Evolutionary conservation across 768 basidiomycete genomes (phyloP), one percentile per base, ranked within the genome.

Genomic region (Austroboletus festivus): DNA sequence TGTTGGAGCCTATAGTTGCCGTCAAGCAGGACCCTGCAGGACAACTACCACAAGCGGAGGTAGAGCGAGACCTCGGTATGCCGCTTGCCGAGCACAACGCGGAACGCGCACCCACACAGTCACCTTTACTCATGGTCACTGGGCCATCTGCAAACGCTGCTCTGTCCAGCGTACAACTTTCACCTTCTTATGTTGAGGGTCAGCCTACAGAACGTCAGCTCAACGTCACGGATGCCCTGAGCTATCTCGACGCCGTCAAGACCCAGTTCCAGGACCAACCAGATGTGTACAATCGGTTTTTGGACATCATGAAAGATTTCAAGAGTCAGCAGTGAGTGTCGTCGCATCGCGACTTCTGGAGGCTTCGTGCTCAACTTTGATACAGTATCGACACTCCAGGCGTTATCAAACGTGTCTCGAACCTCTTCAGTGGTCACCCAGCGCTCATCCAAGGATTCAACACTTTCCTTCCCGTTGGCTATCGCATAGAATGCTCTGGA

Each of bases 361-460:
- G 11, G n/a, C 30, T 21, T 23, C n/a, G 34, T n/a, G 19, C 48
- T 55, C 24, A 52, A 9, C 12, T 35, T 26, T 23, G 15, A 28
- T 28, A 19, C 63, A 95, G 94, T 31, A 97, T 99, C 66, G 94
- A 97, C 68, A 99, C 95, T 0, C 95, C 95, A 0, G 93, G 93
- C 31, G 95, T 99, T 40, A 99, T 99, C 61, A 85, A 85, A 61
- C 90, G 94, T 44, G 95, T 97, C 23, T 95, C 94, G 1, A 80
- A 85, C 42, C 82, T 99, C 21, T 98, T 99, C 72, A 81, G 84
- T 47, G 91, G 90, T 2, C 92, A 96, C 60, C 90, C 91, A 0
- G 64, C 74, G 5, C 86, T 99, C 52, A 97, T 99, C 39, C 92
- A 95, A 68, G 94, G 94, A 10, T 99, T 99, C 78, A 98, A 97